Evolutionary conservation across 73 alveolate species (phyloP), one percentile per base, ranked within the genome.

Genomic region (Diophrys appendiculata): DNA sequence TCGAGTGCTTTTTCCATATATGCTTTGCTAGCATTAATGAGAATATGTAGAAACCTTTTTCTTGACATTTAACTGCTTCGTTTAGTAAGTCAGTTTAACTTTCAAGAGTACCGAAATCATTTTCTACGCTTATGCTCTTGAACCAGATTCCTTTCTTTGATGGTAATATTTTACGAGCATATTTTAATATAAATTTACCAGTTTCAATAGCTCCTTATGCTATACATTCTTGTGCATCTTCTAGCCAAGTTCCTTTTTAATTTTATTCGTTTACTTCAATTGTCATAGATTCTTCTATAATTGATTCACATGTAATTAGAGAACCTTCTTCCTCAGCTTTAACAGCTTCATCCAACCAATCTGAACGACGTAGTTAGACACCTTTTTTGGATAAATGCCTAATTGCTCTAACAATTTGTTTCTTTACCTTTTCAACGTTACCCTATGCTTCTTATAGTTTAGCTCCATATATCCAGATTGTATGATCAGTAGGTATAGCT

Each of bases 391-490:
- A 25, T 3, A 94, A 80, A 43, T 88, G 80, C 65, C 90, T 91
- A 32, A 94, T 79, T 0, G 95, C 94, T 25, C 91, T 76, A 23
- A 78, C 65, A 22, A 94, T 80, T 35, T 90, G 70, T 73, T 90
- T 90, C 8, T 81, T 76, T 0, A 84, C 86, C 28, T 80, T 52
- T 25, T 77, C 73, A 26, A 34, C 65, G 24, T 87, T 79, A 35
- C 97, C 98, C 25, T 94, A 74, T 55, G 97, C 91, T 80, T 94
- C 99, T 76, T 94, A 97, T 33, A 94, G 80, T 68, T 92, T 90
- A 18, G 99, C 97, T 24, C 97, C 97, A 72, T 85, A 78, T 25
- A 92, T 90, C 97, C 98, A 94, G 34, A 94, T 90, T 22, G 94
- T 78, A 25, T 93, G 95, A 77, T 96, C 98, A 69, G 94, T 87